Percentiles rank a stretch among this genome's conserved stretches.
Conservation (phyloP, 345 rosid species). For the Salix caprea region DNA sequence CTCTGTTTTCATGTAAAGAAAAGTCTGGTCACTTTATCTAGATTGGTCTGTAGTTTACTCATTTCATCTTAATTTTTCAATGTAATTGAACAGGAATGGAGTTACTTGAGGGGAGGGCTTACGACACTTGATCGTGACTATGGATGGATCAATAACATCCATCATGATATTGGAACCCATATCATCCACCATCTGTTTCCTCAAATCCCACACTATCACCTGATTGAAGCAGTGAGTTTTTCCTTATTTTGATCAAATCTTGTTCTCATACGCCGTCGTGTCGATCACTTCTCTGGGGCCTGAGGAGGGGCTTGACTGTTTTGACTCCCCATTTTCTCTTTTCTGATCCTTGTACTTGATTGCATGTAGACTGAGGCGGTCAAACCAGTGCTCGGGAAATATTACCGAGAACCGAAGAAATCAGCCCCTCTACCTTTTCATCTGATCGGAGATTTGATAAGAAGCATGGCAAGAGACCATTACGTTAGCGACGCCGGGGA, state of each 20-base stretch:
- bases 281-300: neutral
- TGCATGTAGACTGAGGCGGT: slow-evolving; percentile 57
- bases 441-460: slow-evolving; percentile 45
- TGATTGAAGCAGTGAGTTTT: slow-evolving; percentile 67
- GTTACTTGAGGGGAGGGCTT: slow-evolving; percentile 76
- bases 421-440: slow-evolving; percentile 66
- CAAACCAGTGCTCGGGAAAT: slow-evolving; percentile 64
- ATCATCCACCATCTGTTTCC: slow-evolving; percentile 89
- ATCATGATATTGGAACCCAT: slow-evolving; percentile 89
- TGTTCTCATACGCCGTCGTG: neutral
- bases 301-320: neutral
- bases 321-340: neutral
- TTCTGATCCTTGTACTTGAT: neutral
- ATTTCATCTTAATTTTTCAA: neutral
- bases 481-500: slow-evolving; percentile 75
- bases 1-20: neutral
- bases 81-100: slow-evolving; percentile 59
- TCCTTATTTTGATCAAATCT: too few relatives aligned
- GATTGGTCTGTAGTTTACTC: neutral
- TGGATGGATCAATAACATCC: slow-evolving; percentile 65
- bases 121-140: slow-evolving; percentile 82
- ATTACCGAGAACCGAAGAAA: slow-evolving; percentile 69
- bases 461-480: slow-evolving; percentile 61
- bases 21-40: neutral
- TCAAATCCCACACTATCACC: slow-evolving; percentile 82